Percentiles rank a stretch among this genome's conserved stretches.
Evolutionary conservation across 306 rosid species (phyloP).

Genomic region (Casuarina cunninghamiana): DNA sequence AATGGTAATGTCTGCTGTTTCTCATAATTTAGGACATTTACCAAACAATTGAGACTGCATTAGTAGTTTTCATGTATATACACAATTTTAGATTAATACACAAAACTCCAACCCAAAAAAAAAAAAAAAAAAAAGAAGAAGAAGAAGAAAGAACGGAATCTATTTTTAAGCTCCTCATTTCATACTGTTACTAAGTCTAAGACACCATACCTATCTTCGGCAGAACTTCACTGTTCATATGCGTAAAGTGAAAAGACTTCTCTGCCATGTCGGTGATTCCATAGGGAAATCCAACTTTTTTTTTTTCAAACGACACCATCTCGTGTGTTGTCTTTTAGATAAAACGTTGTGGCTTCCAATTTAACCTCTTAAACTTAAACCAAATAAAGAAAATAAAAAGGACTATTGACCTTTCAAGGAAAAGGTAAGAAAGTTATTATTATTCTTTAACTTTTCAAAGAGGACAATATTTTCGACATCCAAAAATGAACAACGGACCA

Average conservation of each 20-base stretch:
- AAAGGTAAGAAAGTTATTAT: background rate
- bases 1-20: background rate
- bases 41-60: background rate
- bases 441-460: background rate
- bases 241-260: background rate
- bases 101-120: background rate
- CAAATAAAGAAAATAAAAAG: background rate
- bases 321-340: background rate
- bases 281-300: background rate
- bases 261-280: background rate
- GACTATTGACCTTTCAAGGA: background rate
- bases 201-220: background rate
- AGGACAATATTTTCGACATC: background rate
- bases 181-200: background rate
- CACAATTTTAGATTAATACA: background rate
- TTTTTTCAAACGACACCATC: background rate
- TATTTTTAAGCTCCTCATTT: background rate
- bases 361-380: background rate
- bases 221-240: background rate
- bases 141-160: background rate
- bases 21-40: background rate
- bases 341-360: background rate
- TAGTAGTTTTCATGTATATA: background rate
- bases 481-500: background rate
- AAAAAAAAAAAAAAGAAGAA: background rate